Evolutionary conservation across 1,139 yeast species (phyloP).

Genomic region (Candida sp.): DNA sequence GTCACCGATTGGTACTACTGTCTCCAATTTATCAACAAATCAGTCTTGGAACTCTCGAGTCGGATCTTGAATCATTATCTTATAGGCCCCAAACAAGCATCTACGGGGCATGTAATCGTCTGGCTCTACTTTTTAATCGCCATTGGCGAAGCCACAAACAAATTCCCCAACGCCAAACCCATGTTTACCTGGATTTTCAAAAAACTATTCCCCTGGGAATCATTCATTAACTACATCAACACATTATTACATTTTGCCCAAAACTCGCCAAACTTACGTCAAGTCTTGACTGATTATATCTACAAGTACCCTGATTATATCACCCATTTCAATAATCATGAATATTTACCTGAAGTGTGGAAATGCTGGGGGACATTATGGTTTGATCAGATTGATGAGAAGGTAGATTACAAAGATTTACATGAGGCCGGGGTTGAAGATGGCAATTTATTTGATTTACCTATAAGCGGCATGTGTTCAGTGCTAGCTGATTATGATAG

Average conservation of each 20-base stretch:
- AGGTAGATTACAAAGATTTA: slow-evolving; percentile 49
- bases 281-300: slow-evolving; percentile 29
- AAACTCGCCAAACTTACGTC: slow-evolving; percentile 22
- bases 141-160: slow-evolving; percentile 54
- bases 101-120: slow-evolving; percentile 66
- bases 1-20: slow-evolving; percentile 59
- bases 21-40: slow-evolving; percentile 54
- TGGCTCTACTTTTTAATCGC: slow-evolving; percentile 70
- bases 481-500: slow-evolving; percentile 15
- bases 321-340: slow-evolving; percentile 49
- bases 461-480: slow-evolving; percentile 58
- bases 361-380: slow-evolving; percentile 83
- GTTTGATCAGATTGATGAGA: slow-evolving; percentile 56
- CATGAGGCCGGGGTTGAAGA: slow-evolving; percentile 58
- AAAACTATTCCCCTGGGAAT: slow-evolving; percentile 66
- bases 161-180: slow-evolving; percentile 43
- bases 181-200: slow-evolving; percentile 52
- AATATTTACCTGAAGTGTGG: slow-evolving; percentile 73
- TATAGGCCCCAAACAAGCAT: slow-evolving; percentile 67
- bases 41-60: slow-evolving; percentile 63
- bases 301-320: slow-evolving; percentile 25
- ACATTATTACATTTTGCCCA: slow-evolving; percentile 36
- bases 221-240: slow-evolving; percentile 59
- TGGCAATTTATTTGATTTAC: slow-evolving; percentile 57
- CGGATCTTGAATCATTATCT: slow-evolving; percentile 63